Evolutionary conservation across 1,284 basidiomycete species (phyloP).

Genomic region (Gomphus bonarii): DNA sequence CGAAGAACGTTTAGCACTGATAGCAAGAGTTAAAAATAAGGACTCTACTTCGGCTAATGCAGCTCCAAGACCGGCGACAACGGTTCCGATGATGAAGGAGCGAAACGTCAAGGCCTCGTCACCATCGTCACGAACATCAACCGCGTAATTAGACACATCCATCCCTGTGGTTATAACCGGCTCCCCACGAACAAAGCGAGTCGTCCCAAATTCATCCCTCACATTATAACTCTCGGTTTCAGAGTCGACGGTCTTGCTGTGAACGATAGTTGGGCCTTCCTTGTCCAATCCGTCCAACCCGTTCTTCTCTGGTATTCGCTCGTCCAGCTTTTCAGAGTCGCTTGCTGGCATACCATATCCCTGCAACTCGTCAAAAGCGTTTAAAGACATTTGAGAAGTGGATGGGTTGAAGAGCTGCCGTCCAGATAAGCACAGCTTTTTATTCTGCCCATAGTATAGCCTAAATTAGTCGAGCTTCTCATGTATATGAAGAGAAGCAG

Average conservation of each 20-base stretch:
- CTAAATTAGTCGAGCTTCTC: too few relatives aligned
- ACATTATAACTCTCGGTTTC: constrained; percentile 7
- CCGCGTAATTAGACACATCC: constrained; percentile 50
- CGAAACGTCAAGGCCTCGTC: constrained; percentile 50
- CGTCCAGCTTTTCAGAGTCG: not conserved
- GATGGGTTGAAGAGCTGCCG: too few relatives aligned
- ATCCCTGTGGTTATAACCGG: constrained; percentile 41
- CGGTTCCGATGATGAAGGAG: constrained; percentile 43
- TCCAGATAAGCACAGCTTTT: too few relatives aligned
- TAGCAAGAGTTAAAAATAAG: not conserved
- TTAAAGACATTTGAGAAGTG: not conserved
- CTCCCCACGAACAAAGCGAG: constrained; percentile 36
- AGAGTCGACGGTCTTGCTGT: not conserved
- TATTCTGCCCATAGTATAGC: too few relatives aligned
- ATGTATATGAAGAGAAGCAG: too few relatives aligned
- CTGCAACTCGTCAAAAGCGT: not conserved
- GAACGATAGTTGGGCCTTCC: not conserved
- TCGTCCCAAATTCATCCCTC: not conserved
- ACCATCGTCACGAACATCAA: constrained; percentile 53
- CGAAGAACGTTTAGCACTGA: not conserved
- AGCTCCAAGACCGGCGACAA: constrained; percentile 45
- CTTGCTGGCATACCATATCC: not conserved
- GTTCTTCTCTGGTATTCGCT: not conserved
- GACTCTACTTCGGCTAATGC: constrained; percentile 34
- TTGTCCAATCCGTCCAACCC: not conserved